Base-by-base conservation (phyloP, 2,329 filamentous ascomycete species). In the Ophiocordyceps australis region DNA sequence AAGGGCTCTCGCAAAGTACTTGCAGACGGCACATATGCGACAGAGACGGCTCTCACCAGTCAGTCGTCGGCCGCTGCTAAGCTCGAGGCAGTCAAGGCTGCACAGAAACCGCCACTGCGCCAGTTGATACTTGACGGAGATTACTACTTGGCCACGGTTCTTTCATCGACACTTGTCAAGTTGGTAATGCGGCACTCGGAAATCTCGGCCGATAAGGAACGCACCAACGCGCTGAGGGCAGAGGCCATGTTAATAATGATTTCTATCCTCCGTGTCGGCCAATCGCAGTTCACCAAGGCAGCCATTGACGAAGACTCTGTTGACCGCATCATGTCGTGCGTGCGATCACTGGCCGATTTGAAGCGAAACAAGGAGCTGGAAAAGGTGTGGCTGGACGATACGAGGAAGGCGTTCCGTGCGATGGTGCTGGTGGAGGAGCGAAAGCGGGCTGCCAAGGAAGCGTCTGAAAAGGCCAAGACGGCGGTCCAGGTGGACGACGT, bases 241-340 rank as follows among this genome's bases (percentile, higher is more conserved):
- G 89, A 98, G 52, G 89, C 89, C 23, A 98, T 98, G 89, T 66
- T 98, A 27, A 95, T 98, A 47, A 93, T 95, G 85, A 93, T 98
- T 40, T 95, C 89, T 5, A 91, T 98, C 38, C 82, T 98, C 37
- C 83, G 89, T 25, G 89, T 94, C 32, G 89, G 89, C 21, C 89
- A 98, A 54, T 95, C 86, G n/a, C 82, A 93, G 35, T 98, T 98
- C 39, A 89, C 92, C 45, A 95, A 95, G 59, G 78, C 82, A 2
- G 80, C 83, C 3, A 95, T 98, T 35, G 89, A 98, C 34, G 89
- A 98, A 49, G 89, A 98, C 48, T 94, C 89, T 0, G 70, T 95
- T n/a, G 89, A 98, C 50, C 75, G 89, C 40, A 86, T 98, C 49
- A 95, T 98, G 89, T 83, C 82, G 20, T 95, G 86, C 46, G 81